Conservation (phyloP, 2,329 filamentous ascomycete genomes). For the Dryadomyces sulphureus region DNA sequence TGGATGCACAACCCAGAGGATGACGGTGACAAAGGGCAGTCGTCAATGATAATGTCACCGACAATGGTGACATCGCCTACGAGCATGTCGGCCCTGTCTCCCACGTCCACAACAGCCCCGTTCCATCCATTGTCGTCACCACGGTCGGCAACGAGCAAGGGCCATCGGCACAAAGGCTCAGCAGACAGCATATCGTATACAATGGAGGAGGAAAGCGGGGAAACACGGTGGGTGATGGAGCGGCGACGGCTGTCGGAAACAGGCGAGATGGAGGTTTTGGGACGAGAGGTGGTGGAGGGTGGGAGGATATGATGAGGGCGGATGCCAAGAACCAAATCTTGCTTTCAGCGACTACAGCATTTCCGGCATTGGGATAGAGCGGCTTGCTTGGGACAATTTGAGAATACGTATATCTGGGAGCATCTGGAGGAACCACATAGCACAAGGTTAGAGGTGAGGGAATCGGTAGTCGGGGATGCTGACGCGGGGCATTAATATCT, state of each 20-base stretch:
- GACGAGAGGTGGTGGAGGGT: constrained; percentile 47
- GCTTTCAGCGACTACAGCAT: not conserved
- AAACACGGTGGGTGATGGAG: constrained; percentile 55
- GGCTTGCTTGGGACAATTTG: not conserved
- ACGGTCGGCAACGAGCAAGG: constrained; percentile 17
- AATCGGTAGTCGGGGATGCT: too few species aligned
- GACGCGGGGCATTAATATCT: not conserved
- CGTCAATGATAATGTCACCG: not conserved
- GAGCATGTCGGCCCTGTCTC: not conserved
- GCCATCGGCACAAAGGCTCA: constrained; percentile 39
- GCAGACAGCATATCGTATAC: constrained; percentile 58
- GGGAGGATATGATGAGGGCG: constrained; percentile 23
- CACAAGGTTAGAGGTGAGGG: too few species aligned
- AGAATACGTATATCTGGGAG: too few species aligned
- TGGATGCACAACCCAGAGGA: constrained; percentile 14
- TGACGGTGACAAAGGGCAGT: not conserved
- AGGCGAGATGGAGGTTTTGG: constrained; percentile 50
- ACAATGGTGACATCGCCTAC: not conserved
- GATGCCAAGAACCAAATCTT: not conserved
- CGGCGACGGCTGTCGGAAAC: constrained; percentile 49
- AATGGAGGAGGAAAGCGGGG: constrained; percentile 42
- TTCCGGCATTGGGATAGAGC: not conserved
- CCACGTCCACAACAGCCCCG: constrained; percentile 2
- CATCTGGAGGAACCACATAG: too few species aligned
- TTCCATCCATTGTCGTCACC: constrained; percentile 8